These are phyloP conservation scores for Usnea hakonensis DNA, from an alignment of 495 filamentous ascomycete genomes.

Conservation along the genomic window DNA sequence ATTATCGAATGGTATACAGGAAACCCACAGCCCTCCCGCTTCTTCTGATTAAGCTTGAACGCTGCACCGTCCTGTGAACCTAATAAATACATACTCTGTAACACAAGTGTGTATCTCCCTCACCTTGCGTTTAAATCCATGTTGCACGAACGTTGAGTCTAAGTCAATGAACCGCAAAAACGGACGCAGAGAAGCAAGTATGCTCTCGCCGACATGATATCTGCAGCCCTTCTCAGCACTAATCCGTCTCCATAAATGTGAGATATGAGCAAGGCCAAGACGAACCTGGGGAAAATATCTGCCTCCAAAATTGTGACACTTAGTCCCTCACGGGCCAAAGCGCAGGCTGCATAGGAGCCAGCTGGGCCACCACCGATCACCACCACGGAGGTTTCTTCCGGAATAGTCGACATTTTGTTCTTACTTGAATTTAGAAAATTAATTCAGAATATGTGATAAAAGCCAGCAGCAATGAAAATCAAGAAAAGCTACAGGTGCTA, in stretches of 20 bases:
- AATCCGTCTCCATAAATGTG: too few species aligned
- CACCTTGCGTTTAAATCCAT: slow-evolving; percentile 44
- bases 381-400: slow-evolving; percentile 34
- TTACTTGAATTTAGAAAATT: background rate
- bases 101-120: background rate
- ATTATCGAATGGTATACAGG: background rate
- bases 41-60: slow-evolving; percentile 39
- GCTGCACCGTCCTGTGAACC: slow-evolving; percentile 33
- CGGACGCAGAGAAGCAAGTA: slow-evolving; percentile 42
- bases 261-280: background rate
- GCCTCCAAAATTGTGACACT: slow-evolving; percentile 38
- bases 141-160: slow-evolving; percentile 33
- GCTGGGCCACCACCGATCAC: slow-evolving; percentile 42
- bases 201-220: slow-evolving; percentile 44
- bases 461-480: background rate
- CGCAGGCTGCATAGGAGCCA: slow-evolving; percentile 40
- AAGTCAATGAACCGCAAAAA: slow-evolving; percentile 44
- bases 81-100: background rate
- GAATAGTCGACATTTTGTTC: slow-evolving; percentile 30
- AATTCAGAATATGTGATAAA: slow-evolving; percentile 1
- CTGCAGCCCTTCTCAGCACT: too few species aligned
- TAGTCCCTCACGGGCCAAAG: slow-evolving; percentile 39
- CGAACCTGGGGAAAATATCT: slow-evolving; percentile 39
- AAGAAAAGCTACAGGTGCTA: background rate
- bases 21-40: slow-evolving; percentile 30